phyloP scores from a whole-genome alignment of 2,329 filamentous ascomycete genomes.

The Diaporthe destruens region DNA sequence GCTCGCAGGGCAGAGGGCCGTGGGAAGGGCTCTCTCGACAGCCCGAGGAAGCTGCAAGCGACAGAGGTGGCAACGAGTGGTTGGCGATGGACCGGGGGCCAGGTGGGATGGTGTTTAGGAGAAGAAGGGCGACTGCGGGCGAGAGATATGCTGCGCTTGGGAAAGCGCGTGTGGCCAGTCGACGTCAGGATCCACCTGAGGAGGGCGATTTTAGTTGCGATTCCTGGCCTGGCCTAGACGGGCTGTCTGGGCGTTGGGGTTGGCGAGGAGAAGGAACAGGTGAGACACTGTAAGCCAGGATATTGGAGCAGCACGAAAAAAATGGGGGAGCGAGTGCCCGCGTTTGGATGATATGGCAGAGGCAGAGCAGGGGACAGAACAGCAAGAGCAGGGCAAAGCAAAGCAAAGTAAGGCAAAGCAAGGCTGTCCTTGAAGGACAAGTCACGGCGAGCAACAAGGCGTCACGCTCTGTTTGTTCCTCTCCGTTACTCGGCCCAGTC shows the following conservation, averaged over 20 bases:
- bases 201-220: constrained; percentile 15
- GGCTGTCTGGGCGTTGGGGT: constrained; percentile 20
- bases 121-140: constrained; percentile 12
- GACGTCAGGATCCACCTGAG: constrained; percentile 33
- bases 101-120: constrained; percentile 3
- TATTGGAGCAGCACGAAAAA: constrained; percentile 24
- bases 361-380: not conserved
- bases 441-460: not conserved
- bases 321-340: constrained; percentile 10
- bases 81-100: constrained; percentile 7
- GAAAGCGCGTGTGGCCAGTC: constrained; percentile 35
- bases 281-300: constrained; percentile 31
- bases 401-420: too few species aligned
- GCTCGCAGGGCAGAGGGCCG: constrained; percentile 15
- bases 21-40: constrained; percentile 26
- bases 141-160: constrained; percentile 35
- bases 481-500: constrained; percentile 15
- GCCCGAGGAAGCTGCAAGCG: constrained; percentile 34
- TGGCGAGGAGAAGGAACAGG: constrained; percentile 26
- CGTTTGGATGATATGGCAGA: not conserved
- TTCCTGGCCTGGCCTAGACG: constrained; percentile 24
- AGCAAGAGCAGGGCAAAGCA: not conserved
- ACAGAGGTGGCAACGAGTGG: constrained; percentile 4
- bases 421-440: constrained; percentile 13
- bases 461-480: not conserved